phyloP scores from a whole-genome alignment of 164 flowering plant genomes.

The Umbilicus rupestris region DNA sequence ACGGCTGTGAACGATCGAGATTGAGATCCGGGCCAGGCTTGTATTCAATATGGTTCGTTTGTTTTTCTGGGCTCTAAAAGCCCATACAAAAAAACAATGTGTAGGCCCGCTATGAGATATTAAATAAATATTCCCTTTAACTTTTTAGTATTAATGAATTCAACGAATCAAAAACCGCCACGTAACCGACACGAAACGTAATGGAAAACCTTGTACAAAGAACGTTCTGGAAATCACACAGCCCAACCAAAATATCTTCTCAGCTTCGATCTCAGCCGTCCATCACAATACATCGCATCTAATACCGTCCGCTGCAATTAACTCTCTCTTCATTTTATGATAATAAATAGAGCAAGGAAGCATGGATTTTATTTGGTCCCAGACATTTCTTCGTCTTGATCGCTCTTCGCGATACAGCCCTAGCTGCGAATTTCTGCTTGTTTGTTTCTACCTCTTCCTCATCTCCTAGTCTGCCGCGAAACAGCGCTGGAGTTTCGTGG shows the following conservation, averaged over 20 bases:
- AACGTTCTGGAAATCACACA: conserved; percentile 3
- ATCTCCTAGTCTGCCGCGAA: background rate
- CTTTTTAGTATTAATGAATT: too few species aligned
- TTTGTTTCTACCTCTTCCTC: background rate
- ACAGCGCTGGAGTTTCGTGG: background rate
- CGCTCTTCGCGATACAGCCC: background rate
- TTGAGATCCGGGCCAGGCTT: too few species aligned
- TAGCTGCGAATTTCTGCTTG: background rate
- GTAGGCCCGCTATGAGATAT: too few species aligned
- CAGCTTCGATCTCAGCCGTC: background rate
- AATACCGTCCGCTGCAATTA: background rate
- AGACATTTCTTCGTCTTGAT: background rate
- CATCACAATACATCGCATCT: background rate
- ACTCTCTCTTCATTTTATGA: too few species aligned
- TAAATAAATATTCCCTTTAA: too few species aligned
- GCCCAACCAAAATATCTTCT: conserved; percentile 6
- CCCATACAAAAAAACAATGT: too few species aligned
- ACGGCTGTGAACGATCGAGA: too few species aligned
- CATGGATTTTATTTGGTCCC: background rate
- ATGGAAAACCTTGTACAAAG: background rate
- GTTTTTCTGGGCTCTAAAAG: too few species aligned
- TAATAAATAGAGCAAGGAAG: background rate
- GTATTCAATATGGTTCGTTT: too few species aligned
- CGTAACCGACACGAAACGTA: background rate
- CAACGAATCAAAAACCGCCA: too few species aligned